Evolutionary conservation across 768 basidiomycete genomes (phyloP).

Genomic region (Mycena rebaudengoi): DNA sequence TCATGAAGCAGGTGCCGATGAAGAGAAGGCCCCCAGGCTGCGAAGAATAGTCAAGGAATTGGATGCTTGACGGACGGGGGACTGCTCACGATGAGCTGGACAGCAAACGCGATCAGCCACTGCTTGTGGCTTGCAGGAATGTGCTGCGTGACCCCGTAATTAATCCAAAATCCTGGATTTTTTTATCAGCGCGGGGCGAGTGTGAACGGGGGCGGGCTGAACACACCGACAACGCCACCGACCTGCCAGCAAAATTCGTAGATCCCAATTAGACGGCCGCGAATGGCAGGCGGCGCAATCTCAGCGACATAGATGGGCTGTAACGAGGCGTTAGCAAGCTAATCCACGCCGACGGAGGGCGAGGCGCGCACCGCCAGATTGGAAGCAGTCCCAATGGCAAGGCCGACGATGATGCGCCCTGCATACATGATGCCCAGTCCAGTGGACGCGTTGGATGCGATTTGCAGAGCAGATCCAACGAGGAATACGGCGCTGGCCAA

Average conservation of each 20-base stretch:
- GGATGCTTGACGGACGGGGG: background rate
- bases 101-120: constrained; percentile 49
- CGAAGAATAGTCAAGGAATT: background rate
- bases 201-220: too few relatives aligned
- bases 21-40: constrained; percentile 45
- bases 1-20: constrained; percentile 41
- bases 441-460: constrained; percentile 40
- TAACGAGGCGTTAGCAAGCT: background rate
- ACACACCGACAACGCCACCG: constrained; percentile 51
- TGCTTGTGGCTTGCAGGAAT: constrained; percentile 39
- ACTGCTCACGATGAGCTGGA: constrained; percentile 45
- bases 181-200: too few relatives aligned
- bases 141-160: constrained; percentile 45
- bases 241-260: constrained; percentile 60
- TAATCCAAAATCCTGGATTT: constrained; percentile 44
- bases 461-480: constrained; percentile 49
- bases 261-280: constrained; percentile 56
- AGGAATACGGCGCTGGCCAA: constrained; percentile 46
- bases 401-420: constrained; percentile 52
- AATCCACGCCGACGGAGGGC: too few relatives aligned
- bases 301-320: constrained; percentile 55
- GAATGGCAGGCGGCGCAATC: constrained; percentile 52
- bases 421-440: constrained; percentile 50
- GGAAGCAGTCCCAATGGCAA: constrained; percentile 48
- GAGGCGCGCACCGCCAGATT: constrained; percentile 38